Percentiles rank a stretch among this genome's conserved stretches.
Conservation (phyloP, 23 red algal genomes). For the Gracilaria gracilis region DNA sequence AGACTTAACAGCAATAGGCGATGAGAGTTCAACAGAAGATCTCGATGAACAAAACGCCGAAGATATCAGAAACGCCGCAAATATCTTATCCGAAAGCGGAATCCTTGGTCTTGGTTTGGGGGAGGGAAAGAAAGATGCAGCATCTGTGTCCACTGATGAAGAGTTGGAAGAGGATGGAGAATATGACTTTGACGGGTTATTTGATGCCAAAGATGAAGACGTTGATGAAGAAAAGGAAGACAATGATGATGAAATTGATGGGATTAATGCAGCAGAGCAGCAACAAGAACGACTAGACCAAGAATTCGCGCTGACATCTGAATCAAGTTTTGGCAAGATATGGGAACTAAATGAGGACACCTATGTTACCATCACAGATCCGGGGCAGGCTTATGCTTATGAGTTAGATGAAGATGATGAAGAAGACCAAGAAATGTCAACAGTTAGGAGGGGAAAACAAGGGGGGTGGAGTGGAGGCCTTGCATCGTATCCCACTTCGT, state of each 20-base stretch:
- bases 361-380: conserved; percentile 79
- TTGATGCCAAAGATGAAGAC: conserved; percentile 42
- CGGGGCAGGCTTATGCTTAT: conserved; percentile 74
- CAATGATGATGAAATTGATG: conserved; percentile 36
- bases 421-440: conserved; percentile 73
- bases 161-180: conserved; percentile 34
- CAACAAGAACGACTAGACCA: conserved; percentile 19
- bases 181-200: conserved; percentile 16
- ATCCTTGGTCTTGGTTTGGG: conserved; percentile 61
- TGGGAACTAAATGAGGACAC: conserved; percentile 82
- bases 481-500: conserved; percentile 43
- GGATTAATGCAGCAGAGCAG: background rate
- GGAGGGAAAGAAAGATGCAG: background rate
- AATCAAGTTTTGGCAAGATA: conserved; percentile 60
- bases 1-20: background rate
- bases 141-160: background rate
- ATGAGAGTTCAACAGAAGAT: conserved; percentile 36
- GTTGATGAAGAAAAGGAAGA: conserved; percentile 53
- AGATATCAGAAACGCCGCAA: conserved; percentile 60
- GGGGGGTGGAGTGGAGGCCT: conserved; percentile 70
- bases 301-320: conserved; percentile 63
- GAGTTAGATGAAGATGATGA: conserved; percentile 71
- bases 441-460: conserved; percentile 55
- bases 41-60: conserved; percentile 59
- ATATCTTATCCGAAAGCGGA: conserved; percentile 65